Evolutionary conservation across 805 yeast species (phyloP), one percentile per base, ranked within the genome.

Genomic region (Zygoascus bituminiphila): DNA sequence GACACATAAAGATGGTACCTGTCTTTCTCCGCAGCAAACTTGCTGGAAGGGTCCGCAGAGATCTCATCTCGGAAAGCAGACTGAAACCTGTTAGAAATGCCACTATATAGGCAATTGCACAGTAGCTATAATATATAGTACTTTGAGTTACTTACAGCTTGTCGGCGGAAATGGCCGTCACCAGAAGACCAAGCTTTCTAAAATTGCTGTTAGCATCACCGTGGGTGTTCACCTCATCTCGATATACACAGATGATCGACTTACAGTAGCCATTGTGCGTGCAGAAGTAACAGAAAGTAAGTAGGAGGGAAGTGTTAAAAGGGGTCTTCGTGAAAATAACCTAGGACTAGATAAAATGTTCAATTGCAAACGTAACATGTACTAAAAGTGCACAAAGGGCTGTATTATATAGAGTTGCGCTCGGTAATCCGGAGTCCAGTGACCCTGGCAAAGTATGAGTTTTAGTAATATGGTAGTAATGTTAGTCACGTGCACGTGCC

Each of bases 1-100:
- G 93, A 83, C 9, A 88, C 95, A 58, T 84, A 89, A 48, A 88
- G 74, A 66, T 89, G 95, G 62, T 91, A 91, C 59, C 98, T 75
- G 50, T 78, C 78, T 42, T 75, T 73, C 60, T 88, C 96, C 4
- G 96, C 87, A 15, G 79, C 70, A 62, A 79, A 86, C 51, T 72
- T 65, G 12, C 87, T 76, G 14, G 81, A 85, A 1, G 78, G 71
- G 23, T 69, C 68, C 1, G 74, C 57, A 2, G 84, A 76, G 42
- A 88, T 79, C 21, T 66, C 65, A 59, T 83, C 77, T 62, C 95
- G 74, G 65, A 88, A 88, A 31, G 49, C 39, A n/a, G 60, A 56
- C 54, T 51, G 22, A 40, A 6, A 2, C 12, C 12, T 5, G 50
- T 46, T 42, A 46, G 50, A 14, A 2, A 9, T 15, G 9, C 19